phyloP scores from a whole-genome alignment of 177 flowering plant genomes.

The Vitis hybrid region DNA sequence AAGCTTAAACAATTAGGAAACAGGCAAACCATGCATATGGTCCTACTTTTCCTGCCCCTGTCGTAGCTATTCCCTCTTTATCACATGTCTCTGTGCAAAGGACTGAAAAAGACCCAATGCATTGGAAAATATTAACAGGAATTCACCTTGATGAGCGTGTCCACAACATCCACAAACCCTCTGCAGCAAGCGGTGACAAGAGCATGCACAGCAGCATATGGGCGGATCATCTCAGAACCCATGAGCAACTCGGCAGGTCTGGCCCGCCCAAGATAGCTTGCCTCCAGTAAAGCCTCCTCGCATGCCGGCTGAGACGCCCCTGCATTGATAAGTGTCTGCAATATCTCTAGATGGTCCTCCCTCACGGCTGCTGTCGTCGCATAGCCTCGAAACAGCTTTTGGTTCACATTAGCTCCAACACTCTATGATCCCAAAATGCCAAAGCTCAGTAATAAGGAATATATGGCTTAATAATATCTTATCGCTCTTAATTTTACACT shows the following conservation, averaged over 20 bases:
- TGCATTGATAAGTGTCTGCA: slow-evolving; percentile 51
- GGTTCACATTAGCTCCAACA: slow-evolving; percentile 65
- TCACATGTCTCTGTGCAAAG: background rate
- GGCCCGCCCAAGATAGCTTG: slow-evolving; percentile 54
- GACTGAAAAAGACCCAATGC: background rate
- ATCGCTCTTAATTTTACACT: too few species aligned
- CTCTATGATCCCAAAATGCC: slow-evolving; percentile 33
- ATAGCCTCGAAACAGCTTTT: slow-evolving; percentile 65
- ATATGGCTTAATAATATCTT: background rate
- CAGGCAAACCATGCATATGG: too few species aligned
- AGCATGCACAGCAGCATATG: slow-evolving; percentile 58
- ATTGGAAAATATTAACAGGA: too few species aligned
- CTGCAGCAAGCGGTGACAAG: slow-evolving; percentile 65
- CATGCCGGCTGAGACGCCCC: slow-evolving; percentile 67
- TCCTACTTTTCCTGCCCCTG: too few species aligned
- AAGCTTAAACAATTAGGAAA: too few species aligned
- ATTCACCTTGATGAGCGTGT: slow-evolving; percentile 56
- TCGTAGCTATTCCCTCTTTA: too few species aligned
- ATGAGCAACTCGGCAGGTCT: slow-evolving; percentile 49
- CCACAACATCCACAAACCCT: slow-evolving; percentile 62
- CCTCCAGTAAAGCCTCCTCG: slow-evolving; percentile 73
- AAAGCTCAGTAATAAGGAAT: background rate
- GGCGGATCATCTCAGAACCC: slow-evolving; percentile 59
- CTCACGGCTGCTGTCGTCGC: slow-evolving; percentile 77
- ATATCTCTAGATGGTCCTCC: slow-evolving; percentile 56